Base-by-base conservation (phyloP, 148 eudicot genomes). In the Hydrangea macrophylla region DNA sequence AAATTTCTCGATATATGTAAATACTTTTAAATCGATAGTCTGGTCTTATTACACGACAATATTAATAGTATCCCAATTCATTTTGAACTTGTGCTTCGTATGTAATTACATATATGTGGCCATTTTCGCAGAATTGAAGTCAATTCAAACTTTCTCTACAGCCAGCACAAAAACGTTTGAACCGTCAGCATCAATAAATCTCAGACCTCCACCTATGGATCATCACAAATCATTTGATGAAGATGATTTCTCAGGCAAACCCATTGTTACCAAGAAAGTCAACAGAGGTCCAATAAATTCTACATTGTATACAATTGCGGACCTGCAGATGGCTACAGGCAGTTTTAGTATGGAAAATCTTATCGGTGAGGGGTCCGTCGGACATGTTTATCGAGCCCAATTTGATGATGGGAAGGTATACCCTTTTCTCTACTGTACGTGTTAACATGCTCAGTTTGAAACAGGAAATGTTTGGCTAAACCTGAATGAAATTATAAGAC, bases 281-380 rank as follows among this genome's bases (percentile, higher is more conserved):
- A 74, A 68, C 39, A 73, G 70, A 59, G 82, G 82, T 62, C 88
- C 89, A 6, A 71, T 78, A 67, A 79, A 86, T 81, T 88, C 87
- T 30, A 84, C 70, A 73, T 78, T 78, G 36, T 94, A 88, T 80
- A 90, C 98, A 42, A 82, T 94, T 69, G 98, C 98, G 51, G 98
- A 94, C 68, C 83, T 94, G 67, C 98, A 94, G 77, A 85, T 94
- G 68, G 97, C 97, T 33, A 94, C 98, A 3, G 88, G 78, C 61
- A 94, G 98, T 80, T 94, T 94, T 77, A 83, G 79, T 69, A 60
- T 76, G 48, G 98, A 94, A 22, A 85, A 88, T 69, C 88, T 90
- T 58, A 58, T 94, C 51, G 96, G 96, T 22, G 98, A 94, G 79
- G 98, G 98, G 73, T 83, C 96, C 58, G 67, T 89, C 65, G 98